phyloP scores from a whole-genome alignment of 2,329 filamentous ascomycete genomes.

The Phialophora macrospora region DNA sequence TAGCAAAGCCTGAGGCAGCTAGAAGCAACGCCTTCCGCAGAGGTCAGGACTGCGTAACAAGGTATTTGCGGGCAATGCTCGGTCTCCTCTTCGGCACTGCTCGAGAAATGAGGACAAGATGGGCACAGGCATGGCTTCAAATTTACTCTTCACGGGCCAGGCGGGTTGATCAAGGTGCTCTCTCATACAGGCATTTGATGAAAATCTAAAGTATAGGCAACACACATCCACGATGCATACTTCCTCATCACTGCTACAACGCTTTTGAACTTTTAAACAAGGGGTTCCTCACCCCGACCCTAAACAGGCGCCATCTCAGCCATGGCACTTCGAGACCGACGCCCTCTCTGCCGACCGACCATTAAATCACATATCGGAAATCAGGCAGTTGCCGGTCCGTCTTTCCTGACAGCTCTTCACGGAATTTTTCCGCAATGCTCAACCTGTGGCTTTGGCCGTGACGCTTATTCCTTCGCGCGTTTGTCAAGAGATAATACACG shows the following conservation, averaged over 20 bases:
- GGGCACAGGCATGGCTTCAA: background rate
- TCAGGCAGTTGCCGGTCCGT: conserved; percentile 46
- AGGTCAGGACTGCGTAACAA: background rate
- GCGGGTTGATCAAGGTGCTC: background rate
- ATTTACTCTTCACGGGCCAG: background rate
- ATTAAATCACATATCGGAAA: conserved; percentile 45
- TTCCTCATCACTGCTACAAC: background rate
- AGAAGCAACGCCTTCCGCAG: background rate
- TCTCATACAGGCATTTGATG: background rate
- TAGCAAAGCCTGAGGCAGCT: background rate
- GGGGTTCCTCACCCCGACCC: background rate
- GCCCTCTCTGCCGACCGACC: background rate
- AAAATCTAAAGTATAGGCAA: background rate
- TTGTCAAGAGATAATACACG: conserved; percentile 43
- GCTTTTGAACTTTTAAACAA: background rate
- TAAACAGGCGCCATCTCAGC: background rate
- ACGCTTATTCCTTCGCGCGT: conserved; percentile 41
- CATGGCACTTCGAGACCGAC: background rate
- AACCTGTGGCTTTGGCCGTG: conserved; percentile 41
- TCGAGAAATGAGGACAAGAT: background rate
- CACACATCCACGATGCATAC: background rate
- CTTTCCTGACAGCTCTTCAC: conserved; percentile 44
- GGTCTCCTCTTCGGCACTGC: background rate
- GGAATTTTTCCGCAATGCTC: conserved; percentile 41
- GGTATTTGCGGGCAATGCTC: background rate